phyloP scores from a whole-genome alignment of 1,284 basidiomycete genomes.

The Marasmius sp. region DNA sequence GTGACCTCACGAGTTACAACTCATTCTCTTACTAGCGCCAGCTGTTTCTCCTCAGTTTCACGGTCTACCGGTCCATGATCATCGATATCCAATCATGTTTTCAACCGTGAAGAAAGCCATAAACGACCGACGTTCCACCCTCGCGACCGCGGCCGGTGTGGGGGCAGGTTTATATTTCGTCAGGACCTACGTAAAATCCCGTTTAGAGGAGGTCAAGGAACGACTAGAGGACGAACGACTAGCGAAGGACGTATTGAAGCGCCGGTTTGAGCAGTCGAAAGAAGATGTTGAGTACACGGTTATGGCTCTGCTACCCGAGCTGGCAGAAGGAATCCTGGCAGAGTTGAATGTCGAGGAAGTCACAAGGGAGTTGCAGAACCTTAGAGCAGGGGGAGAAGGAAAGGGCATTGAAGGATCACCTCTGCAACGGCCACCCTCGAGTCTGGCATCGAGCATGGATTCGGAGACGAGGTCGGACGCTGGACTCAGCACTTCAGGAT shows the following conservation, averaged over 20 bases:
- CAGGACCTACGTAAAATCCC: conserved; percentile 62
- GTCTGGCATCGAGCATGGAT: conserved; percentile 46
- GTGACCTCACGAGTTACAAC: no score
- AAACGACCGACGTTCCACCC: conserved; percentile 20
- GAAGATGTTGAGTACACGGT: conserved; percentile 83
- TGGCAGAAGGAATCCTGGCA: conserved; percentile 69
- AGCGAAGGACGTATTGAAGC: conserved; percentile 63
- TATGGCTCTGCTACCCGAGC: conserved; percentile 76
- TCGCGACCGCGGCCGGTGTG: conserved; percentile 38
- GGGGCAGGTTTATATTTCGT: conserved; percentile 69
- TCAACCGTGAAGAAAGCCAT: conserved; percentile 5
- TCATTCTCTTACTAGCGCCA: not conserved
- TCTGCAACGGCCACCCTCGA: conserved; percentile 34
- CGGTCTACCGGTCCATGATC: not conserved
- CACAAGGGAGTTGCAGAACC: conserved; percentile 66
- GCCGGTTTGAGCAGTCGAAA: conserved; percentile 80
- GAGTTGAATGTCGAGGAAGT: conserved; percentile 84
- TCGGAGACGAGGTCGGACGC: conserved; percentile 27
- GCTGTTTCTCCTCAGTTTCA: not conserved
- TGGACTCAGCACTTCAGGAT: conserved; percentile 22
- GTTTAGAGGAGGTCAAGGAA: conserved; percentile 73
- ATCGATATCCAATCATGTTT: conserved; percentile 1
- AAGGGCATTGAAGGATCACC: conserved; percentile 17
- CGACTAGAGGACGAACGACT: conserved; percentile 60
- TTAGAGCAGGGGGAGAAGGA: conserved; percentile 2